phyloP scores from a whole-genome alignment of 2,329 filamentous ascomycete species.

The Trichophyton verrucosum region DNA sequence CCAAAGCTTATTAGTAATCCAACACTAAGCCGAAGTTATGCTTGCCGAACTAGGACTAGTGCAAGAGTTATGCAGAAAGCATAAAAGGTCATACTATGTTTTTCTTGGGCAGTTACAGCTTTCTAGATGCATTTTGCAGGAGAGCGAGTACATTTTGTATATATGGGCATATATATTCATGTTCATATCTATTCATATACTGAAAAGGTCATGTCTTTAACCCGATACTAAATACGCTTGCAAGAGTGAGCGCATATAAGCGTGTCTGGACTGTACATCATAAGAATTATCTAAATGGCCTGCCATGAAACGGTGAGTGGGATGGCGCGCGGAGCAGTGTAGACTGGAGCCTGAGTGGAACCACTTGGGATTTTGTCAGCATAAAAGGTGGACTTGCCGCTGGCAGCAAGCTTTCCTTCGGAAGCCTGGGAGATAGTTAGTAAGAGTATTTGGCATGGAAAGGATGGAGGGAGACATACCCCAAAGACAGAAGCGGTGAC shows the following conservation, averaged over 20 bases:
- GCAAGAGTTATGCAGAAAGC: not conserved
- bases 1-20: not conserved
- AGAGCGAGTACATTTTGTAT: not conserved
- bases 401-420: slow-evolving; percentile 8
- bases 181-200: not conserved
- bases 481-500: slow-evolving; percentile 23
- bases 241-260: too few relatives aligned
- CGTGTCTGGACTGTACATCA: not conserved
- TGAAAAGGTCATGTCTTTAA: not conserved
- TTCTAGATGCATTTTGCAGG: too few relatives aligned
- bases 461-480: slow-evolving; percentile 16
- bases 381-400: slow-evolving; percentile 21
- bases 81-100: not conserved
- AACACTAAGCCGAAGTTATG: not conserved
- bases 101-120: not conserved
- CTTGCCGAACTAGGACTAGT: not conserved
- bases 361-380: slow-evolving; percentile 23
- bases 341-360: slow-evolving; percentile 20
- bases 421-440: slow-evolving; percentile 4
- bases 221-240: too few relatives aligned
- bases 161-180: not conserved
- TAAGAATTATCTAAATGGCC: not conserved
- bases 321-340: slow-evolving; percentile 17
- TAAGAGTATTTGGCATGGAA: not conserved
- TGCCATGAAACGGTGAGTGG: slow-evolving; percentile 23